Evolutionary conservation across 306 rosid genomes (phyloP), one percentile per base, ranked within the genome.

Genomic region (Trifolium subterraneum): DNA sequence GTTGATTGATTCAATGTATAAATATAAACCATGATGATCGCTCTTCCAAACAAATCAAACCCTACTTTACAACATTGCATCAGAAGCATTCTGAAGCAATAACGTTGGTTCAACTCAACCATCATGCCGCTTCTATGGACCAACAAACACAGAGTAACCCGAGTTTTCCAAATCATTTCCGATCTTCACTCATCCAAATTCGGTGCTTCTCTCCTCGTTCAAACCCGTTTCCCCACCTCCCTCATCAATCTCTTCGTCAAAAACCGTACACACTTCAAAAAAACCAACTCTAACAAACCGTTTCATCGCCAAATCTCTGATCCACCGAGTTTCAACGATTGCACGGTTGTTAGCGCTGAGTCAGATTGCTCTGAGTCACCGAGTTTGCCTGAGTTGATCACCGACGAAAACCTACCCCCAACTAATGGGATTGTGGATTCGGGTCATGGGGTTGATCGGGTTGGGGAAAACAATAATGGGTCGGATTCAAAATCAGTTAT

Each of bases 91-190:
- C n/a, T n/a, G 31, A 27, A 2, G 10, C 6, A 42, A 42, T 5
- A 44, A 16, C n/a, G 16, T 44, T 44, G n/a, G 0, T 10, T 4
- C 0, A 3, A 52, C 19, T 23, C 63, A 56, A 56, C 63, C 56
- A 93, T 93, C 56, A 93, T 93, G 98, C 92, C 93, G 59, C 72
- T 93, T 71, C 93, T 88, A 1, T 89, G 96, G 92, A 90, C 84
- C 87, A 90, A 87, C 88, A 90, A 90, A 48, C 82, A 77, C 64
- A 67, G 54, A 35, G 78, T 70, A 42, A 72, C 80, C 11, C 87
- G 87, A 29, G 75, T 93, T 5, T 88, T 93, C 36, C 86, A 85
- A 35, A 77, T 93, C 67, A 92, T 90, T 25, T 87, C 97, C 38
- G 93, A 90, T 86, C 87, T 93, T 14, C 90, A 90, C 0, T 83